These are phyloP conservation scores for Chlamydomonas schloesseri DNA, from an alignment of 139 green algal genomes.

Conservation along the genomic window DNA sequence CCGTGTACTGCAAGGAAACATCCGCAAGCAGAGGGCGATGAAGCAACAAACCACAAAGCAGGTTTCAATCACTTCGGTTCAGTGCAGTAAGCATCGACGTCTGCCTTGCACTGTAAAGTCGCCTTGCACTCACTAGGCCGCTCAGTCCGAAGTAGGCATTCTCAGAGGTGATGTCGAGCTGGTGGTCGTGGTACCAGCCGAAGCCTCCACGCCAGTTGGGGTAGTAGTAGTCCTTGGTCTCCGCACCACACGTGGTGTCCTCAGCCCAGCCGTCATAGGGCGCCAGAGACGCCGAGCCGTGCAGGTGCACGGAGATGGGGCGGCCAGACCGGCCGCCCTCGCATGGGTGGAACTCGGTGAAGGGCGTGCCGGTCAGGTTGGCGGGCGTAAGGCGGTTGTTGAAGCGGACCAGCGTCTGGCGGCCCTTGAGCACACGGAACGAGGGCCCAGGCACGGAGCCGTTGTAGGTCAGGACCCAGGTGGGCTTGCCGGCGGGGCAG, in stretches of 20 bases:
- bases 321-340: too few species aligned
- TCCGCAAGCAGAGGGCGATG: too few species aligned
- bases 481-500: not conserved
- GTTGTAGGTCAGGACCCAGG: conserved; percentile 11
- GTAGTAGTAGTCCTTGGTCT: conserved; percentile 35
- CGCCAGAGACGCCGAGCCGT: too few species aligned
- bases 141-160: not conserved
- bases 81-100: too few species aligned
- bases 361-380: not conserved
- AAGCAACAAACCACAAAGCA: too few species aligned
- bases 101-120: too few species aligned
- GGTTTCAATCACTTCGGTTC: too few species aligned
- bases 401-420: conserved; percentile 21
- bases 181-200: conserved; percentile 25
- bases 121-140: too few species aligned
- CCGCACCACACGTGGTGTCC: not conserved
- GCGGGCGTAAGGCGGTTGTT: conserved; percentile 5
- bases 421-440: not conserved
- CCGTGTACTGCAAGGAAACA: not conserved
- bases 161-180: conserved; percentile 1
- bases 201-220: not conserved
- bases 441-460: not conserved
- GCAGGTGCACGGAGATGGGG: too few species aligned
- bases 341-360: too few species aligned
- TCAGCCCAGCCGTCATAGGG: conserved; percentile 10